These are phyloP conservation scores for Zygosaccharomyces pseudorouxii DNA, from an alignment of 805 yeast genomes.

Conservation along the genomic window DNA sequence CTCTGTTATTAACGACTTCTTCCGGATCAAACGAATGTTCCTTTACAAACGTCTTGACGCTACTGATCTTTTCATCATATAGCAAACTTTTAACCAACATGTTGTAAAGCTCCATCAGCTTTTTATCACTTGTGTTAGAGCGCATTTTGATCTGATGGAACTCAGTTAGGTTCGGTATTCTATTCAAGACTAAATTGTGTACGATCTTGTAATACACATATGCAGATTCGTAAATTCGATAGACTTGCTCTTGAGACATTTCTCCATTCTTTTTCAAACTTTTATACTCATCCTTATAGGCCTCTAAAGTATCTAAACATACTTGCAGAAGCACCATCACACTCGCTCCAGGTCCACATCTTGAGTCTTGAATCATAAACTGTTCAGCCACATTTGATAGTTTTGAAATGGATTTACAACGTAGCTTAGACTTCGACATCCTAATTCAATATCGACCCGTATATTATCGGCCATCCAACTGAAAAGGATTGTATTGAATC, in stretches of 20 bases:
- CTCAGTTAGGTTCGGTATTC: conserved; percentile 27
- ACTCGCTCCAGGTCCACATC: conserved; percentile 13
- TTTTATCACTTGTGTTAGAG: conserved; percentile 18
- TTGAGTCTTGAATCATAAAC: conserved; percentile 21
- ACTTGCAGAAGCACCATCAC: conserved; percentile 27
- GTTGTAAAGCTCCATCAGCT: conserved; percentile 32
- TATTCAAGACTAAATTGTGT: conserved; percentile 26
- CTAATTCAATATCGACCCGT: background rate
- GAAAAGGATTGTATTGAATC: too few species aligned
- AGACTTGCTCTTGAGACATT: conserved; percentile 9
- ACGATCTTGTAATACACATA: conserved; percentile 35
- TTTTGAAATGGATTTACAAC: conserved; percentile 18
- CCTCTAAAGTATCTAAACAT: conserved; percentile 32
- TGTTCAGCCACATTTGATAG: conserved; percentile 22
- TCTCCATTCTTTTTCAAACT: conserved; percentile 16
- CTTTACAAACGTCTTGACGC: conserved; percentile 26
- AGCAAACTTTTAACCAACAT: conserved; percentile 29
- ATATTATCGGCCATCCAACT: background rate
- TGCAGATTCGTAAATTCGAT: conserved; percentile 29
- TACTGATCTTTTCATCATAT: conserved; percentile 29
- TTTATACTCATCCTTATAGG: conserved; percentile 31
- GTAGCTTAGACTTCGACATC: conserved; percentile 1
- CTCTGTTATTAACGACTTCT: background rate
- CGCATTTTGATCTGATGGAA: conserved; percentile 24
- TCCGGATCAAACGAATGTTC: conserved; percentile 11